Evolutionary conservation across 805 yeast species (phyloP), one percentile per base, ranked within the genome.

Genomic region (Saccharomycopsis oosterbeekiorum): DNA sequence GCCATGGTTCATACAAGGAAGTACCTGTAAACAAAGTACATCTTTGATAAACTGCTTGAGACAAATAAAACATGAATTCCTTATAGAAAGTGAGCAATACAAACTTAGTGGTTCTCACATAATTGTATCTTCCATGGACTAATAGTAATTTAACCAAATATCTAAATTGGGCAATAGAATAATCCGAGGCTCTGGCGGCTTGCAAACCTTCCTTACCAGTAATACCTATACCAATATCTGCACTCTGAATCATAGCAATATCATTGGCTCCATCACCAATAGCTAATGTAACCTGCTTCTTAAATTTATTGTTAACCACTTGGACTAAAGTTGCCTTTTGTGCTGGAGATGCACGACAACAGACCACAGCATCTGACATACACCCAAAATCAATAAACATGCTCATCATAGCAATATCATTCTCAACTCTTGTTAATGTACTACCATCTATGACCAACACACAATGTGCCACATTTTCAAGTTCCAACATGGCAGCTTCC

Each of bases 201-300:
- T 94, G 99, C 53, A 94, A 75, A 1, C 99, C 99, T 74, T 94
- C 99, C 67, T 87, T 88, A 42, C 99, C 99, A 0, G 98, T 92
- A 59, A 94, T 94, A 36, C 99, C 99, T 65, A 94, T 83, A 36
- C 99, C 99, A 60, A 94, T 90, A 73, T 94, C 98, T 0, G 99
- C 99, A 69, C 96, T 87, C 75, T 94, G 97, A 64, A 94, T 94
- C 99, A 94, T 94, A 0, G 99, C 98, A 70, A 94, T 92, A 73
- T 94, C 99, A 70, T 94, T 94, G 1, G 99, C 99, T 65, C 99
- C 99, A 74, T 94, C 99, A 8, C 99, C 99, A 70, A 94, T 88
- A 0, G 99, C 99, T 64, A 94, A 78, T 0, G 97, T 90, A 5
- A 94, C 97, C 50, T 88, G 80, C 1, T 74, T 74, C 57, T 79